phyloP scores from a whole-genome alignment of 768 basidiomycete genomes.

The Macrolepiota albuminosa region DNA sequence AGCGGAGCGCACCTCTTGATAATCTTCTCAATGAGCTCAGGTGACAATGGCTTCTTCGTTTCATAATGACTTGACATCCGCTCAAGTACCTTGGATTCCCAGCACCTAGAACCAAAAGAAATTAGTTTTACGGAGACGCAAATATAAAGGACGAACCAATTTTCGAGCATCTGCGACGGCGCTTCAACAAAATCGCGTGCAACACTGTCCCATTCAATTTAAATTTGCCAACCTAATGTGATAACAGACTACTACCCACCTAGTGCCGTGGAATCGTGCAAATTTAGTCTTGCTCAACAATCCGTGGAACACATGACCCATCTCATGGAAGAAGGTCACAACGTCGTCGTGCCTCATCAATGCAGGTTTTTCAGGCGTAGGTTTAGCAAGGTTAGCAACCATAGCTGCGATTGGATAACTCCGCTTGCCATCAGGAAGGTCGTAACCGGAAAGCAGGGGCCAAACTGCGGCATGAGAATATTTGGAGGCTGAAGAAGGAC shows the following conservation, averaged over 20 bases:
- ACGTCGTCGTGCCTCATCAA: slow-evolving; percentile 86
- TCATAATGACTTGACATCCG: slow-evolving; percentile 80
- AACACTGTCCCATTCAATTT: slow-evolving; percentile 33
- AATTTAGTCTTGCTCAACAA: slow-evolving; percentile 68
- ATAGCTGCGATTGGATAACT: slow-evolving; percentile 76
- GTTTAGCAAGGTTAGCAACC: slow-evolving; percentile 90
- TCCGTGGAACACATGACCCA: slow-evolving; percentile 73
- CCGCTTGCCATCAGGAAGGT: slow-evolving; percentile 48
- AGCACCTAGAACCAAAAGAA: slow-evolving; percentile 48
- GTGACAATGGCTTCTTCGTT: slow-evolving; percentile 64
- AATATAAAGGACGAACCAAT: slow-evolving; percentile 48
- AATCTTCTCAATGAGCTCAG: slow-evolving; percentile 73
- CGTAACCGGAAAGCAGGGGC: slow-evolving; percentile 66
- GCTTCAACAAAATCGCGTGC: slow-evolving; percentile 86
- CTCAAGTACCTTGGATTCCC: slow-evolving; percentile 74
- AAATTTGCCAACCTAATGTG: background rate
- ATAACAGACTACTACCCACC: slow-evolving; percentile 23
- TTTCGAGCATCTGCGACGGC: slow-evolving; percentile 90
- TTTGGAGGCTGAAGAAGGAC: slow-evolving; percentile 48
- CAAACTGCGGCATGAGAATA: slow-evolving; percentile 89
- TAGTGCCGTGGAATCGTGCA: slow-evolving; percentile 78
- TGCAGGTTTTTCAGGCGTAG: slow-evolving; percentile 75
- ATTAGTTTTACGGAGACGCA: background rate
- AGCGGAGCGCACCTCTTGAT: slow-evolving; percentile 56
- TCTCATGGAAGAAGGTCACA: slow-evolving; percentile 90